These are phyloP conservation scores for Eimeria sp. DNA, from an alignment of 169 alveolate species.

Conservation along the genomic window DNA sequence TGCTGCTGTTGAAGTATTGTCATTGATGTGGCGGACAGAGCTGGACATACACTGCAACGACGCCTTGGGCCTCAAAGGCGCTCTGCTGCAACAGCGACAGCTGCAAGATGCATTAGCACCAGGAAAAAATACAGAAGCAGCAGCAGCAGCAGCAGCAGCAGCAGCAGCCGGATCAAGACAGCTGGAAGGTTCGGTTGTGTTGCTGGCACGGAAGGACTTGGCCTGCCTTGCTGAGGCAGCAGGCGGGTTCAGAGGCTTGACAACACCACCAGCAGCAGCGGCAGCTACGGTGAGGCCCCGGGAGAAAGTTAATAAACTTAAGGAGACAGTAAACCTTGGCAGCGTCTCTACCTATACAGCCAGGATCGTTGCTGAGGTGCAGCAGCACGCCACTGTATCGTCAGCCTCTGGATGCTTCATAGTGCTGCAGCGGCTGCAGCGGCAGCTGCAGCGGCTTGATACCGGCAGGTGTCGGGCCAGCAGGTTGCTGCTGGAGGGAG, in stretches of 20 bases:
- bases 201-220: constrained; percentile 17
- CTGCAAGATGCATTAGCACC: constrained; percentile 17
- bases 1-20: constrained; percentile 38
- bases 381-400: constrained; percentile 77
- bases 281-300: background rate
- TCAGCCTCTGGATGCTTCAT: constrained; percentile 36
- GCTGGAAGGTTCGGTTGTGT: background rate
- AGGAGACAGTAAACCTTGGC: background rate
- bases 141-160: background rate
- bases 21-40: constrained; percentile 67
- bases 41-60: constrained; percentile 57
- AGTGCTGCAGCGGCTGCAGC: constrained; percentile 73
- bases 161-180: background rate
- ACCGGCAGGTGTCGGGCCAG: background rate
- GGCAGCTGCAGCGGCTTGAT: constrained; percentile 61
- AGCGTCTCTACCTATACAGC: constrained; percentile 10
- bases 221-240: constrained; percentile 37
- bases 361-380: constrained; percentile 50
- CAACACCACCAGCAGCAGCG: constrained; percentile 4
- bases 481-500: constrained; percentile 50
- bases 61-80: constrained; percentile 34
- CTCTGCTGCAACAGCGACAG: constrained; percentile 26
- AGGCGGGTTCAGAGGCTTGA: constrained; percentile 54
- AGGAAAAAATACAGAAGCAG: background rate
- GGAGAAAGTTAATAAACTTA: background rate